phyloP scores from a whole-genome alignment of 352 stramenopile species.

The Achlya hypogyna region DNA sequence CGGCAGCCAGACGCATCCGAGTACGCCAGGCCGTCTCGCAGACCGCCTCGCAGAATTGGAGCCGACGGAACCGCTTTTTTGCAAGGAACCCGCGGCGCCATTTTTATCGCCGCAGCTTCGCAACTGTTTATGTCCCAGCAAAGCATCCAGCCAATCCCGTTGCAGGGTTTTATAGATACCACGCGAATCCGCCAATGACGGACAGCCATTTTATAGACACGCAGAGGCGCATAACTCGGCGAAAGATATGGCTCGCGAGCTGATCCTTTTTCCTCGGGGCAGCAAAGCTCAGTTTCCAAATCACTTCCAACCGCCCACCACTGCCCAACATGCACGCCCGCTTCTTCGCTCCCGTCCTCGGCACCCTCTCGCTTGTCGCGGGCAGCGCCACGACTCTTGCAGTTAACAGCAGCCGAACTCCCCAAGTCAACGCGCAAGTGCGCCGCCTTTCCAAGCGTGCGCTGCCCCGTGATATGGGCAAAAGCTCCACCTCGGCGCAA shows the following conservation, averaged over 20 bases:
- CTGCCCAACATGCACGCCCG: background rate
- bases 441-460: background rate
- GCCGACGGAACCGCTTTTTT: no score
- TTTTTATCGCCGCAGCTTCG: no score
- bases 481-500: background rate
- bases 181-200: background rate
- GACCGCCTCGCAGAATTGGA: no score
- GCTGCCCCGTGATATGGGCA: background rate
- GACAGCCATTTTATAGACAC: background rate
- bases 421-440: background rate
- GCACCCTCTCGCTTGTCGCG: background rate
- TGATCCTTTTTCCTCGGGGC: no score
- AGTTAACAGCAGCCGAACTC: background rate
- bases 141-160: background rate
- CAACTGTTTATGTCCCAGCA: background rate
- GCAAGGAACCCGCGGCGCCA: no score
- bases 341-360: background rate
- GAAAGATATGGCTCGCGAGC: no score
- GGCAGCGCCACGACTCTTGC: background rate
- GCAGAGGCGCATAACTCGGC: no score
- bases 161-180: background rate
- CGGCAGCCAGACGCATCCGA: no score
- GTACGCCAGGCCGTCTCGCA: no score
- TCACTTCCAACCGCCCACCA: background rate
- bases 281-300: background rate